Percentiles rank a stretch among this genome's conserved stretches.
Conservation (phyloP, 129 eudicot genomes). For the Lonicera japonica region DNA sequence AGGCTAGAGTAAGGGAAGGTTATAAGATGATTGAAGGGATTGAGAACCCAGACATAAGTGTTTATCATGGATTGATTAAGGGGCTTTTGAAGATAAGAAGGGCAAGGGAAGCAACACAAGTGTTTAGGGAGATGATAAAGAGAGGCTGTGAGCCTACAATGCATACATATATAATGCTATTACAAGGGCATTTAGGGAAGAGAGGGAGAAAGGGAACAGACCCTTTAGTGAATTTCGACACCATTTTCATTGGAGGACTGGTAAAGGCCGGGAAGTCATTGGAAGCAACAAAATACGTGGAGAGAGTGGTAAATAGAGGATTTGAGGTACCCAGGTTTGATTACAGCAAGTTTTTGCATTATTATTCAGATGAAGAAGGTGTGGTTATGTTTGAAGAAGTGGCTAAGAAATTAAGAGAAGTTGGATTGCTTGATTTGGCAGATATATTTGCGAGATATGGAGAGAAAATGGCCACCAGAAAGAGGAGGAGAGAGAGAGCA, state of each 20-base stretch:
- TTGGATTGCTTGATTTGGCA: constrained; percentile 81
- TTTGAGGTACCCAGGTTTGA: constrained; percentile 80
- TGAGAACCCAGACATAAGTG: constrained; percentile 49
- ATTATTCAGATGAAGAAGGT: constrained; percentile 79
- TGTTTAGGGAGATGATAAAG: constrained; percentile 87
- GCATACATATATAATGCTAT: constrained; percentile 89
- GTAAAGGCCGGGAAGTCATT: constrained; percentile 67
- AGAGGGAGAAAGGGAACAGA: constrained; percentile 80
- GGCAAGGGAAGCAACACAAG: constrained; percentile 72
- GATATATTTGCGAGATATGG: constrained; percentile 76
- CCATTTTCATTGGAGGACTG: constrained; percentile 82
- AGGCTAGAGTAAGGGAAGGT: constrained; percentile 60
- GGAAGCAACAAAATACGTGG: constrained; percentile 64
- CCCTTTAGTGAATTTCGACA: constrained; percentile 76
- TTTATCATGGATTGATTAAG: constrained; percentile 71
- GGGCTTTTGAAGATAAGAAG: constrained; percentile 64
- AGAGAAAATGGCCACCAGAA: constrained; percentile 84
- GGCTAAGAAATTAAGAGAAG: constrained; percentile 75
- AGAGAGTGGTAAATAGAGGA: constrained; percentile 58
- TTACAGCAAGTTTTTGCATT: constrained; percentile 77
- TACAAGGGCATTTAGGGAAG: constrained; percentile 89
- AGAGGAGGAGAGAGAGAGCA: constrained; percentile 50
- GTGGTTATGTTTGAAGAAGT: constrained; percentile 72
- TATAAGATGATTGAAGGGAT: constrained; percentile 39
- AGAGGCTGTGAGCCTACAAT: constrained; percentile 86